These are phyloP conservation scores for Monosporascus sp. DNA, from an alignment of 2,329 filamentous ascomycete genomes.

Conservation along the genomic window DNA sequence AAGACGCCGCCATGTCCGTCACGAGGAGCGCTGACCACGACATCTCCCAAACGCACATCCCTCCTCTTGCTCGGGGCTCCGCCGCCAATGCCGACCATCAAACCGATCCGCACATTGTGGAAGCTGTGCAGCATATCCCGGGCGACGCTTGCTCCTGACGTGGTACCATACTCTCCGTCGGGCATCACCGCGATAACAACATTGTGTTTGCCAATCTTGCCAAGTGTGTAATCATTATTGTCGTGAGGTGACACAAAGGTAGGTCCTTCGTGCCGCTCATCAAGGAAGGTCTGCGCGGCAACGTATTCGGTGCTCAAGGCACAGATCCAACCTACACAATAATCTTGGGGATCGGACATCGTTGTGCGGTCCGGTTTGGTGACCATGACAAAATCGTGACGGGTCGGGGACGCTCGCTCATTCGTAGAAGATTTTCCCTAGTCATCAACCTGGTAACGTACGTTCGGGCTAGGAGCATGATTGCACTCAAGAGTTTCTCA, in stretches of 20 bases:
- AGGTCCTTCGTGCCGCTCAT: slow-evolving; percentile 29
- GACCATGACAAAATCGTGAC: too few species aligned
- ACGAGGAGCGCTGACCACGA: slow-evolving; percentile 15
- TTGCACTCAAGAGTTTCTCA: too few species aligned
- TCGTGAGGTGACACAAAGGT: too few species aligned
- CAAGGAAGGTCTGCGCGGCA: slow-evolving; percentile 34
- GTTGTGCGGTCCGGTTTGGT: too few species aligned
- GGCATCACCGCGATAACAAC: slow-evolving; percentile 21
- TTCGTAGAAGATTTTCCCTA: too few species aligned
- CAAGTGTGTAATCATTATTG: slow-evolving; percentile 2
- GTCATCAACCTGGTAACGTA: too few species aligned
- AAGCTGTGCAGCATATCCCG: slow-evolving; percentile 25
- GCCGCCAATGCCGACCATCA: slow-evolving; percentile 31
- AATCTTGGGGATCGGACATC: slow-evolving; percentile 10
- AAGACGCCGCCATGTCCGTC: slow-evolving; percentile 13
- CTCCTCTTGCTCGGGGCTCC: slow-evolving; percentile 25
- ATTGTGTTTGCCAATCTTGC: slow-evolving; percentile 16
- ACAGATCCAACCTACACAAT: slow-evolving; percentile 41
- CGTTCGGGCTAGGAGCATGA: too few species aligned
- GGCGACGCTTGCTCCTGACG: slow-evolving; percentile 22
- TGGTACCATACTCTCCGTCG: slow-evolving; percentile 19
- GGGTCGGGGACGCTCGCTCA: too few species aligned
- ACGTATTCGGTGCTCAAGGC: slow-evolving; percentile 31
- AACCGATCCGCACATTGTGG: slow-evolving; percentile 21
- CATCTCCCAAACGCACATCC: slow-evolving; percentile 18